Evolutionary conservation across 495 filamentous ascomycete genomes (phyloP), one percentile per base, ranked within the genome.

Genomic region (Penicillium atrosanguineum): DNA sequence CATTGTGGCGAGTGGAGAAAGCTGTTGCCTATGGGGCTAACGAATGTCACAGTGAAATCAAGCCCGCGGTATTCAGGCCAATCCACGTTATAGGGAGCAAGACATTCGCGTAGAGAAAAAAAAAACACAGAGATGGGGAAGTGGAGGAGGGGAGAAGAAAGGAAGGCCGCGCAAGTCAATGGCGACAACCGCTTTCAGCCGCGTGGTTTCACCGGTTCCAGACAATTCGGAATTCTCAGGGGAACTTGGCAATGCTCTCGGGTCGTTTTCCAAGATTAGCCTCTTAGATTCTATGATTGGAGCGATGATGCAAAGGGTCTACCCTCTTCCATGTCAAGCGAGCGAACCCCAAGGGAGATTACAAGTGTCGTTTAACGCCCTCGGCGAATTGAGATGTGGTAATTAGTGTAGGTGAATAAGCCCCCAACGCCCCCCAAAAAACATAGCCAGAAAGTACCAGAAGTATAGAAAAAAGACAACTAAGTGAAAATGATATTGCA

Each of bases 1-100:
- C 87, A 91, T 91, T 56, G 45, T 78, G 69, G 56, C 34, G 52
- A 57, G 45, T 48, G 54, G 40, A 52, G 43, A 15, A 19, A 40
- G 41, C 38, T 39, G 29, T 50, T 31, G 50, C 37, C 36, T 48
- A 44, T 45, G 31, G 53, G 45, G 21, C 11, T 55, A 52, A 50
- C 47, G 52, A 56, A 20, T 52, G 47, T 26, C 15, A 48, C 28
- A 15, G 29, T 40, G 29, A 29, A 40, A 45, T 51, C 34, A 58
- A 55, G 46, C 48, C 52, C 36, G 45, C 48, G 16, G 26, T 15
- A 51, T 43, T 55, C 31, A 53, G 47, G 51, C 51, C 54, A 53
- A 19, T 53, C 53, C 46, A 46, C 53, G 23, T 37, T 34, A 48
- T 44, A 26, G 34, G 20, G 52, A 43, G 8, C 25, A 28, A 50